Conservation (phyloP, 768 basidiomycete species). For the Dentipellis sp. region DNA sequence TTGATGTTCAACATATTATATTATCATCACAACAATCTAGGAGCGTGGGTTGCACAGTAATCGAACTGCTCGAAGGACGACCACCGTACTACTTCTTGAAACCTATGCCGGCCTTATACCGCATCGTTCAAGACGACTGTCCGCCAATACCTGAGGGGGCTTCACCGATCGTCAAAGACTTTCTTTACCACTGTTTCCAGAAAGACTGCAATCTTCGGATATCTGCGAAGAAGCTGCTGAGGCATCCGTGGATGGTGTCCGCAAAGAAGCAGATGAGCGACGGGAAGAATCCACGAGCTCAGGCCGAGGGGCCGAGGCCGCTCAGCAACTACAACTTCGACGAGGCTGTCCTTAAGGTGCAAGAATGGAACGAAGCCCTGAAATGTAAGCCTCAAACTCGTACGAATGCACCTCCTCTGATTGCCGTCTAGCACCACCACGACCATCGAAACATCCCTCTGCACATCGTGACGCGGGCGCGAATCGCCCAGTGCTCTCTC, state of each 20-base stretch:
- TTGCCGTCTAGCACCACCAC: constrained; percentile 48
- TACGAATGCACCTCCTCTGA: constrained; percentile 3
- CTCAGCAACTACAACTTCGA: constrained; percentile 83
- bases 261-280: constrained; percentile 65
- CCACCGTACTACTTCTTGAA: constrained; percentile 95
- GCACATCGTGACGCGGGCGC: constrained; percentile 13
- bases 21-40: constrained; percentile 17
- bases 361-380: constrained; percentile 98
- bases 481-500: constrained; percentile 36
- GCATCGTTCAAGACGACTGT: constrained; percentile 96
- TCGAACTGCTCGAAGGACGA: constrained; percentile 85
- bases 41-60: constrained; percentile 96
- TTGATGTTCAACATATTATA: not conserved
- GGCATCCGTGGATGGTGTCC: constrained; percentile 94
- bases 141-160: constrained; percentile 96
- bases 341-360: constrained; percentile 89
- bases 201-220: constrained; percentile 94
- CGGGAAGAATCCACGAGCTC: constrained; percentile 25
- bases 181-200: constrained; percentile 95
- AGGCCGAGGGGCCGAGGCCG: constrained; percentile 33
- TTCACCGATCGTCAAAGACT: constrained; percentile 92
- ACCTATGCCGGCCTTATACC: constrained; percentile 97
- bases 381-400: constrained; percentile 49
- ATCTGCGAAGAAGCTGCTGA: constrained; percentile 84
- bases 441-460: constrained; percentile 59